Evolutionary conservation across 352 stramenopile genomes (phyloP), one percentile per base, ranked within the genome.

Genomic region (Pilasporangium apinafurcum): DNA sequence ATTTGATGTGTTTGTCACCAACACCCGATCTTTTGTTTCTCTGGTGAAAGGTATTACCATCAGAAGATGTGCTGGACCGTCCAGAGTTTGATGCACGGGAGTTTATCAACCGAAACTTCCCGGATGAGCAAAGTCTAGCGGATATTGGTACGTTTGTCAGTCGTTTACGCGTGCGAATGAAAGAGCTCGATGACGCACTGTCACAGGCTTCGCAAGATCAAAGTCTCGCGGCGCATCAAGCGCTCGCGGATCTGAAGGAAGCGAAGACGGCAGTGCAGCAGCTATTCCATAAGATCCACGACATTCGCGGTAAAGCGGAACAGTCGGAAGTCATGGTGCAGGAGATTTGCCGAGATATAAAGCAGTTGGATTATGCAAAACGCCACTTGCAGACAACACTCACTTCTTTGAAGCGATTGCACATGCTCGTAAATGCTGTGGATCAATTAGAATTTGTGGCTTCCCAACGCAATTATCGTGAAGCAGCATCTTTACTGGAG

Each of bases 311-410:
- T 21, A 98, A 98, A 64, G 95, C 96, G 8, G 81, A 96, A 45
- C 89, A 98, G 59, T 96, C 78, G 21, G 96, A 99, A 62, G 60
- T 89, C 32, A 98, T 98, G 70, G 96, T 99, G 8, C 71, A 98
- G 44, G 95, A 98, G 66, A 99, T 99, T 39, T 99, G 95, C 41
- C 75, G 88, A 20, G 96, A 99, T 65, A 99, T 99, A 63, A 98
- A 98, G 65, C 87, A 97, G 45, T 79, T 99, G 8, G 96, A 99
- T 81, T 96, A 94, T 56, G 96, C 96, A 32, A 99, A 99, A 64
- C 82, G 86, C 16, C 94, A 99, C 48, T 73, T 99, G 44, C 92
- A 97, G 63, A 83, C 76, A 14, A 97, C 91, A 10, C 95, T 98
- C 33, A 98, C 91, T 9, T 91, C 95, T 1, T 62, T 99, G 8